A percentile compares a stretch with the other conserved stretches of the same genome.
These are phyloP conservation scores for Ambrosiella xylebori DNA, from an alignment of 2,329 filamentous ascomycete genomes.

Conservation along the genomic window DNA sequence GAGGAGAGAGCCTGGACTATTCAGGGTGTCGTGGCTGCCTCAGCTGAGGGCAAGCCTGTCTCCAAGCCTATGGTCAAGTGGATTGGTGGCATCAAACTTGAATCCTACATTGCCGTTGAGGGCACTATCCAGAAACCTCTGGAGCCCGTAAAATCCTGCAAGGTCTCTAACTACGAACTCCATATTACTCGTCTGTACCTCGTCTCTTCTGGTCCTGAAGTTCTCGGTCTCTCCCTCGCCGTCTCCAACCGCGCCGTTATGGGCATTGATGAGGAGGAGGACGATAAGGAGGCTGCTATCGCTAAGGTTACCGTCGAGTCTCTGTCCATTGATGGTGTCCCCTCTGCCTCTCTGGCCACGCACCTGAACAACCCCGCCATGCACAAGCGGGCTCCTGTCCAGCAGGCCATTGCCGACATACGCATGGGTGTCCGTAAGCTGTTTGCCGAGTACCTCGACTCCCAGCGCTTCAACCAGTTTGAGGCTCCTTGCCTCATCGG, in stretches of 20 bases:
- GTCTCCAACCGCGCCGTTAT: constrained; percentile 37
- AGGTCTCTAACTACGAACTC: constrained; percentile 64
- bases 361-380: constrained; percentile 83
- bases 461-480: constrained; percentile 61
- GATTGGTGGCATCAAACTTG: constrained; percentile 54
- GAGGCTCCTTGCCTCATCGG: constrained; percentile 82
- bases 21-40: constrained; percentile 63
- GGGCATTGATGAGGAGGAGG: constrained; percentile 42
- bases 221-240: constrained; percentile 40
- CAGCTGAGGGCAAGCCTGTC: constrained; percentile 49
- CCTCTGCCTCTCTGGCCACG: constrained; percentile 65
- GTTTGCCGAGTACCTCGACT: constrained; percentile 64
- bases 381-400: constrained; percentile 79
- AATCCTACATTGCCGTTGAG: constrained; percentile 70
- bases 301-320: constrained; percentile 26
- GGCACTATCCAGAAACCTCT: constrained; percentile 65
- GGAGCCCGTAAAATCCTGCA: constrained; percentile 77
- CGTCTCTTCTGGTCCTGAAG: constrained; percentile 44
- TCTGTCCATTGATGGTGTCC: constrained; percentile 29
- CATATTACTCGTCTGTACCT: constrained; percentile 77
- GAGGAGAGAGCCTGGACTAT: constrained; percentile 60
- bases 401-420: constrained; percentile 55
- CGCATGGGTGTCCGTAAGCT: constrained; percentile 45
- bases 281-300: constrained; percentile 16
- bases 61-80: constrained; percentile 92